Base-by-base conservation (phyloP, 179 eudicot genomes). In the Spergularia azorica region DNA sequence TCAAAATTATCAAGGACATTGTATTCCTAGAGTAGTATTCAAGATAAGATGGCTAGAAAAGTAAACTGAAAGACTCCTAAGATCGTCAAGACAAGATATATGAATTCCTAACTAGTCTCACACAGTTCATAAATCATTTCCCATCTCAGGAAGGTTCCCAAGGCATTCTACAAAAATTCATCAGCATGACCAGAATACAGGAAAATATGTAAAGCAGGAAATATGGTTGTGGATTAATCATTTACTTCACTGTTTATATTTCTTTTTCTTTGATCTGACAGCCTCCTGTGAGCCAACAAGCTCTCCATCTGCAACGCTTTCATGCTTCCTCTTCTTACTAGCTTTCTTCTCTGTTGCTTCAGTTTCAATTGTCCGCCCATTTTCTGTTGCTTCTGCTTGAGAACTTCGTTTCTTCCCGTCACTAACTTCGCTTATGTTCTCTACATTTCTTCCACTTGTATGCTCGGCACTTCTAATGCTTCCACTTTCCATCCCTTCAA, bases 201-300 rank as follows among this genome's bases (percentile, higher is more conserved):
- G 41, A 21, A 13, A 54, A 54, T 32, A 61, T 46, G 15, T 21
- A 16, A 67, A 5, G 59, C 48, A 41, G 81, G 61, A 17, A 80
- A 75, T 71, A 36, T 66, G 36, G 55, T 39, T 9, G 18, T 54
- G 50, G 32, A 20, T 76, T 68, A 72, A 68, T 62, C 51, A 55
- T 77, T 36, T 62, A 41, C 78, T 81, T 79, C 67, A 6, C 59
- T 9, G 18, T 63, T 73, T 74, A 75, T 61, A 75, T 76, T 43
- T 85, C 77, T 80, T 88, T 72, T 86, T 84, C 80, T 83, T 84
- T 21, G 82, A 36, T 50, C 79, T 74, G 54, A 76, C 71, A 73
- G 59, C 80, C 82, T 85, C 85, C 68, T 54, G 83, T 51, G 81
- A 80, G 67, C 58, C 81, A 56, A 66, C 74, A 12, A 79, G 50